Base-by-base conservation (phyloP, 2,329 filamentous ascomycete species). In the Fusarium keratoplasticum region DNA sequence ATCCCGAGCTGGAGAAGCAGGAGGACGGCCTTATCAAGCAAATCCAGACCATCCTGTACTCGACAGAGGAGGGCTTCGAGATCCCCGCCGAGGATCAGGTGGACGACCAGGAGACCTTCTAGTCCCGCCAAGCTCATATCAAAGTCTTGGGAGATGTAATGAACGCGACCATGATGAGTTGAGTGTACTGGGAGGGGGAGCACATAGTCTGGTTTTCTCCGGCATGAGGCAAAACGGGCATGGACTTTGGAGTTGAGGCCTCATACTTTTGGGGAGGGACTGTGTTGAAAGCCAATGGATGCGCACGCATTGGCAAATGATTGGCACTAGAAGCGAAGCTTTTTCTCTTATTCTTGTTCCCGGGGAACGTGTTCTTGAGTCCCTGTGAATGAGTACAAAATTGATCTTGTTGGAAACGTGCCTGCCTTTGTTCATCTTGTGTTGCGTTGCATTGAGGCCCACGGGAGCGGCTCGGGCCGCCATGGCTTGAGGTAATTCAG, bases 1-100 rank as follows among this genome's bases (percentile, higher is more conserved):
- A 98, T 76, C 95, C 95, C 0, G 93, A 97, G 85, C 86, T 98
- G 61, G 96, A 98, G 86, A 96, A 97, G 89, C 94, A 97, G 71
- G 96, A 98, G 79, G 93, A 95, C 72, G 93, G 95, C 18, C 87
- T 99, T 73, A 90, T 98, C 83, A 98, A 98, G 90, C 92, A 96
- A 83, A 98, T 99, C 83, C 96, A 99, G 87, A 92, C 91, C 36
- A 98, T 98, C 81, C 88, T 99, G 74, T 99, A 99, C 89, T 98
- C 95, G 71, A 99, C 96, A 71, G 96, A 99, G 88, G 92, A 94
- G 77, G 92, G 93, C 36, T 97, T 97, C 80, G 95, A 97, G 87
- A 97, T 98, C 79, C 95, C 95, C 7, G 91, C 92, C 59, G 94
- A 96, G 82, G 90, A 87, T 25, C 93, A 95, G 79, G 90, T 90